These are phyloP conservation scores for Termitomyces sp. DNA, from an alignment of 768 basidiomycete species.

Conservation along the genomic window DNA sequence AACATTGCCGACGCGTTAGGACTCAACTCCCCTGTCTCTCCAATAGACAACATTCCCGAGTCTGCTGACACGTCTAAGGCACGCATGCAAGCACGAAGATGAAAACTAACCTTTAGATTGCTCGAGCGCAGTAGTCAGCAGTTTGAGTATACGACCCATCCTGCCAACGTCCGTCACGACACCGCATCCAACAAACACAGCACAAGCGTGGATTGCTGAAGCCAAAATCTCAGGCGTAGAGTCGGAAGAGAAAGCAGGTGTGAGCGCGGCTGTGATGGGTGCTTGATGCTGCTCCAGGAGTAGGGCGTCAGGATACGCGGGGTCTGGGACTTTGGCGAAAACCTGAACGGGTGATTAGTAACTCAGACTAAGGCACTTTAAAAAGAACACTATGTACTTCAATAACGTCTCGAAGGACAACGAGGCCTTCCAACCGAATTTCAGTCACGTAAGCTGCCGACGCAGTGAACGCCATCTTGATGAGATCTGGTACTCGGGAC, in stretches of 20 bases:
- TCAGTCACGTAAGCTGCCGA: conserved; percentile 96
- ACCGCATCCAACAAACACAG: conserved; percentile 92
- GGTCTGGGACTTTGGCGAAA: conserved; percentile 83
- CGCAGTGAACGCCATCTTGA: conserved; percentile 97
- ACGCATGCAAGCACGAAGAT: background rate
- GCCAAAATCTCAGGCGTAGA: conserved; percentile 94
- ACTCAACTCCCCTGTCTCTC: conserved; percentile 80
- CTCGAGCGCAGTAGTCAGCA: conserved; percentile 81
- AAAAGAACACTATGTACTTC: conserved; percentile 41
- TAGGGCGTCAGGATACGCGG: conserved; percentile 85
- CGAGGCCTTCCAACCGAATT: conserved; percentile 85
- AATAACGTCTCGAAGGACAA: conserved; percentile 88
- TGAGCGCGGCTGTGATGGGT: conserved; percentile 94
- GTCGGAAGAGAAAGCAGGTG: conserved; percentile 93
- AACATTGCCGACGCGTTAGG: conserved; percentile 96
- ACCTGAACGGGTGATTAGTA: conserved; percentile 43
- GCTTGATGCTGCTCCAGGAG: conserved; percentile 97
- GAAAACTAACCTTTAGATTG: conserved; percentile 71
- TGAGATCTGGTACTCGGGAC: conserved; percentile 84
- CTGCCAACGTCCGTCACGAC: conserved; percentile 83
- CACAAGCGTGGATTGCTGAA: conserved; percentile 88
- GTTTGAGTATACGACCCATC: conserved; percentile 92
- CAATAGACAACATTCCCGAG: conserved; percentile 77
- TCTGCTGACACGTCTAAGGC: conserved; percentile 36
- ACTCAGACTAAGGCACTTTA: background rate